Conservation (phyloP, 208 protist species). For the Trypanosoma cruzi region DNA sequence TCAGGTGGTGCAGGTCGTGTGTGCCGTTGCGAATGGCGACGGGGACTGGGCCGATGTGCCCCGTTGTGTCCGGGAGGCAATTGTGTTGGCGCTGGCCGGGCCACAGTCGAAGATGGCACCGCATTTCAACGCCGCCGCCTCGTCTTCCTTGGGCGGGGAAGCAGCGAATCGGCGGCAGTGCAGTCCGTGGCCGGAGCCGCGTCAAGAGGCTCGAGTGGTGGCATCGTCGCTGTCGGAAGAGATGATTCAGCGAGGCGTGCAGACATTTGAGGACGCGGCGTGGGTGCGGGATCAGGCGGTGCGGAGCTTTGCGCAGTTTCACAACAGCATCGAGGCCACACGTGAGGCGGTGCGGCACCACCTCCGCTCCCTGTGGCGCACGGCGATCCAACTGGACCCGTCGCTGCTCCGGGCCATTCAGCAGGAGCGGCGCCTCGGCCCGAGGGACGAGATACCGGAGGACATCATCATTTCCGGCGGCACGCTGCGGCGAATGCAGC, state of each 20-base stretch:
- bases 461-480: constrained; percentile 37
- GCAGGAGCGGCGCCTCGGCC: constrained; percentile 29
- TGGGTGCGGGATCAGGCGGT: constrained; percentile 73
- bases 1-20: constrained; percentile 34
- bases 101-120: constrained; percentile 3
- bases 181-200: neutral
- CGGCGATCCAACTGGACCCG: constrained; percentile 68
- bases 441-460: constrained; percentile 51
- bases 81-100: constrained; percentile 47
- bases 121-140: neutral
- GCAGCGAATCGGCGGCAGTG: neutral
- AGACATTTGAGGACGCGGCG: constrained; percentile 75
- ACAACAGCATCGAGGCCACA: constrained; percentile 80
- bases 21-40: constrained; percentile 46
- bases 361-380: constrained; percentile 60
- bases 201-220: constrained; percentile 8
- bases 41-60: constrained; percentile 80
- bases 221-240: constrained; percentile 54
- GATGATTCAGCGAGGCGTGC: constrained; percentile 65
- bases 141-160: neutral
- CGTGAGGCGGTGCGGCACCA: constrained; percentile 54
- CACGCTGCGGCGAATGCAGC: constrained; percentile 29
- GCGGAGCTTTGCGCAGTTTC: constrained; percentile 76
- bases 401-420: constrained; percentile 41
- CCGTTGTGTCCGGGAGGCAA: constrained; percentile 59